phyloP scores from a whole-genome alignment of 495 filamentous ascomycete species.

The Xylaria scruposa region DNA sequence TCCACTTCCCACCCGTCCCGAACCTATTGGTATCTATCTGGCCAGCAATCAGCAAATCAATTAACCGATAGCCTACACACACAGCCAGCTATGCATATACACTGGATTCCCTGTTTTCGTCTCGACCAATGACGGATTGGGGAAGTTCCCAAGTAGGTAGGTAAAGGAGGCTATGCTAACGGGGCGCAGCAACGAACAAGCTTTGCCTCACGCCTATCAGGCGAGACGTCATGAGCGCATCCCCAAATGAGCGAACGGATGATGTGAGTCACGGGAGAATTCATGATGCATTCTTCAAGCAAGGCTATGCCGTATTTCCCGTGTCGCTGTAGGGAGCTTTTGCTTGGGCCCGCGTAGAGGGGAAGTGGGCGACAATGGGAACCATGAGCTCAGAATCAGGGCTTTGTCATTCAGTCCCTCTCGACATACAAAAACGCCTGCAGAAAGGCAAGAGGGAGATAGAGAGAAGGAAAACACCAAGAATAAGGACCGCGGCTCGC shows the following conservation, averaged over 20 bases:
- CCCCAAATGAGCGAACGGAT: neutral
- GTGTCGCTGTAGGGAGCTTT: neutral
- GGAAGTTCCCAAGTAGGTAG: constrained; percentile 24
- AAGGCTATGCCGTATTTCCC: neutral
- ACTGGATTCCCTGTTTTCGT: neutral
- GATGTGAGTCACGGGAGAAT: constrained; percentile 9
- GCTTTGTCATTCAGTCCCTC: constrained; percentile 21
- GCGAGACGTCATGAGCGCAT: neutral
- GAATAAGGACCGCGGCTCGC: constrained; percentile 16
- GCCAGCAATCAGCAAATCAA: neutral
- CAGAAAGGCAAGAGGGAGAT: constrained; percentile 11
- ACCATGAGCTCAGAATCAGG: neutral
- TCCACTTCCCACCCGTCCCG: neutral
- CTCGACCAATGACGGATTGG: constrained; percentile 10
- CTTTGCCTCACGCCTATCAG: neutral
- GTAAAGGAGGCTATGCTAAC: constrained; percentile 25
- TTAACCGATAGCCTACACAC: neutral
- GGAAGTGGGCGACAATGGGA: neutral
- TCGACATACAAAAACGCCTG: constrained; percentile 28
- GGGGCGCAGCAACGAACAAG: constrained; percentile 16
- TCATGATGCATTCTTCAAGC: neutral
- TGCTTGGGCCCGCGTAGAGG: neutral
- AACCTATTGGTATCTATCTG: neutral
- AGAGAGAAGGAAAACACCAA: constrained; percentile 6
- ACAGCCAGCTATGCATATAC: neutral